phyloP scores from a whole-genome alignment of 352 stramenopile species.

The Phytophthora sp. region DNA sequence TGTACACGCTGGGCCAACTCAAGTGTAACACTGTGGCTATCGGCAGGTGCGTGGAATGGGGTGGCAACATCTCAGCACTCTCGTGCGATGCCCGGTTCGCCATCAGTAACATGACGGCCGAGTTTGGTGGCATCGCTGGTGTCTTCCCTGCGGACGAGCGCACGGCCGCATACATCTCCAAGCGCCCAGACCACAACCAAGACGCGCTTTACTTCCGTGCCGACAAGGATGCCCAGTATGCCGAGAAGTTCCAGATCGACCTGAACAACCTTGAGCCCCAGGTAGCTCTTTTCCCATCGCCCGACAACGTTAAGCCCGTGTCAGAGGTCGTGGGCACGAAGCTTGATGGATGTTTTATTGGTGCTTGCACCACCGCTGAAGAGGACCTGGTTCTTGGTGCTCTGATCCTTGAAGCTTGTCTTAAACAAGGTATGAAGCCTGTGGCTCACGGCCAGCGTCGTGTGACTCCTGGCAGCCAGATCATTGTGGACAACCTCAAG shows the following conservation, averaged over 20 bases:
- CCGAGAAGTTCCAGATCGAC: conserved; percentile 79
- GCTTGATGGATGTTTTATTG: conserved; percentile 89
- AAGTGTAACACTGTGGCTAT: conserved; percentile 90
- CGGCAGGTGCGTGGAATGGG: conserved; percentile 79
- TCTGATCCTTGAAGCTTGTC: conserved; percentile 76
- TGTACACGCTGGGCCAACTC: conserved; percentile 83
- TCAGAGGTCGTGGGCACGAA: conserved; percentile 72
- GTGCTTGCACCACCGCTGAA: conserved; percentile 82
- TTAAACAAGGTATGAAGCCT: conserved; percentile 73
- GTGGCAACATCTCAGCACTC: conserved; percentile 77
- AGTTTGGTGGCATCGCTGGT: conserved; percentile 86
- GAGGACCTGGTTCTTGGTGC: conserved; percentile 84
- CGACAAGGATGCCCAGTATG: conserved; percentile 76
- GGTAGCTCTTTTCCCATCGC: conserved; percentile 80
- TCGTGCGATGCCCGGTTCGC: conserved; percentile 86
- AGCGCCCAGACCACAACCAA: conserved; percentile 73
- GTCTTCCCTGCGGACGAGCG: conserved; percentile 82
- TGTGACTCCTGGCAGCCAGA: conserved; percentile 79
- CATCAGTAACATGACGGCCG: conserved; percentile 87
- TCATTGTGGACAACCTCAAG: conserved; percentile 84
- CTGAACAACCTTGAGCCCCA: conserved; percentile 71
- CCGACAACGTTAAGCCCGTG: conserved; percentile 80
- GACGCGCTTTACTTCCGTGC: conserved; percentile 86
- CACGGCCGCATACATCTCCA: conserved; percentile 82
- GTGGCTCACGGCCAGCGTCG: conserved; percentile 65